A percentile compares a stretch with the other conserved stretches of the same genome.
Conservation (phyloP, 805 yeast genomes). For the Priceomyces castillae region DNA sequence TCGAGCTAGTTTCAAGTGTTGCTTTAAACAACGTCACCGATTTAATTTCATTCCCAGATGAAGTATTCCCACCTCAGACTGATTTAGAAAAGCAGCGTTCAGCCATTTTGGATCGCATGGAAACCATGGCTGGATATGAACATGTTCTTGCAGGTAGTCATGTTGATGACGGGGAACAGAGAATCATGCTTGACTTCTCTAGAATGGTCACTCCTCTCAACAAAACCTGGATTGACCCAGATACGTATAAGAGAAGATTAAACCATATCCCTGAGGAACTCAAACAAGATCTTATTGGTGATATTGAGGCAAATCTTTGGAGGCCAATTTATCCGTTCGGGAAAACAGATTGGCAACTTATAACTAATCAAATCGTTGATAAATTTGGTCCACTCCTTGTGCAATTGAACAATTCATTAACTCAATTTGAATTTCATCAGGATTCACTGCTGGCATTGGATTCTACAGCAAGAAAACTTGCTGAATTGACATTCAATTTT, state of each 20-base stretch:
- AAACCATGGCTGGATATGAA: conserved; percentile 40
- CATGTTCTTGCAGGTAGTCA: conserved; percentile 44
- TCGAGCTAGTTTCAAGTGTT: conserved; percentile 46
- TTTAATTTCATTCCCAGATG: conserved; percentile 37
- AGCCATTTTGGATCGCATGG: conserved; percentile 21
- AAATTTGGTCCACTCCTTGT: conserved; percentile 54
- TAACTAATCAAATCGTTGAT: conserved; percentile 45
- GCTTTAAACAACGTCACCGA: conserved; percentile 37
- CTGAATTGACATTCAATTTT: conserved; percentile 42
- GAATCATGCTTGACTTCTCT: conserved; percentile 52
- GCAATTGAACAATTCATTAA: conserved; percentile 39
- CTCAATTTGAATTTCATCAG: conserved; percentile 4
- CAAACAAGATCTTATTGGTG: conserved; percentile 3
- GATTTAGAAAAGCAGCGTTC: conserved; percentile 13
- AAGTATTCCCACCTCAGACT: background rate
- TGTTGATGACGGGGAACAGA: conserved; percentile 47
- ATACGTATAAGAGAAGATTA: conserved; percentile 36
- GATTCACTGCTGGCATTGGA: conserved; percentile 20
- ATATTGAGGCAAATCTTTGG: conserved; percentile 2
- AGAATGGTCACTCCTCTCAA: conserved; percentile 53
- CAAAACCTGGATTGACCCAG: conserved; percentile 46
- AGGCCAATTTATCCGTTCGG: background rate
- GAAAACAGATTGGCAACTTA: conserved; percentile 48
- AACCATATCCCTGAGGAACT: conserved; percentile 3
- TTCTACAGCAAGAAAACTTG: conserved; percentile 28